Evolutionary conservation across 1,284 basidiomycete species (phyloP), one percentile per base, ranked within the genome.

Genomic region (Cerrena zonata): DNA sequence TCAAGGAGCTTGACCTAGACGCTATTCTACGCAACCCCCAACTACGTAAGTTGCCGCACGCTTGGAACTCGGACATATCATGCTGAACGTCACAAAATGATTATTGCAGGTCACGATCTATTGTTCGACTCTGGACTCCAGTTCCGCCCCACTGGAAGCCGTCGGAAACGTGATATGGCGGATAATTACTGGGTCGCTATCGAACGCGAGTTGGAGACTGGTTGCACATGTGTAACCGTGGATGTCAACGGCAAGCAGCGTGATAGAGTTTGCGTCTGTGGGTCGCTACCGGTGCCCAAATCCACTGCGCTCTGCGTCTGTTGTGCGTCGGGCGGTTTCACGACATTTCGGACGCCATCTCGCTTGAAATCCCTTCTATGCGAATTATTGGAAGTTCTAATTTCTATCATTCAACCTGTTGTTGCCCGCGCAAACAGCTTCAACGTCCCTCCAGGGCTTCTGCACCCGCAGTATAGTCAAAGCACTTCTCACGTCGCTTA

Each of bases 131-230:
- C 85, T 30, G 80, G 81, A 13, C 71, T 87, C 11, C 84, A 86
- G 64, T 88, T 88, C 65, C 78, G 86, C 53, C 80, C 87, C 7
- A 82, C 82, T 0, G 75, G 77, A 19, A 82, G 82, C 54, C 79
- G 84, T 38, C 79, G 84, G 53, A 91, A 92, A 66, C 83, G 83
- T 37, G 82, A 86, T 47, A 73, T 82, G 23, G 78, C 84, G 0
- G 89, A 94, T 58, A 81, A 79, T 54, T 96, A 95, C 65, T 96
- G 93, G 93, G 72, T 75, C 44, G 87, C 91, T 34, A 75, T 96
- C 50, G 75, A 78, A 18, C 81, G 80, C 44, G 93, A 96, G 71
- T 74, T 94, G 42, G 80, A 89, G 61, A 71, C 70, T 0, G 88
- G 88, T 0, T 96, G 93, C 69, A 91, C 90, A 1, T 95, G 91